A percentile compares a stretch with the other conserved stretches of the same genome.
phyloP scores from a whole-genome alignment of 1,284 basidiomycete genomes.

The Naganishia sp. region DNA sequence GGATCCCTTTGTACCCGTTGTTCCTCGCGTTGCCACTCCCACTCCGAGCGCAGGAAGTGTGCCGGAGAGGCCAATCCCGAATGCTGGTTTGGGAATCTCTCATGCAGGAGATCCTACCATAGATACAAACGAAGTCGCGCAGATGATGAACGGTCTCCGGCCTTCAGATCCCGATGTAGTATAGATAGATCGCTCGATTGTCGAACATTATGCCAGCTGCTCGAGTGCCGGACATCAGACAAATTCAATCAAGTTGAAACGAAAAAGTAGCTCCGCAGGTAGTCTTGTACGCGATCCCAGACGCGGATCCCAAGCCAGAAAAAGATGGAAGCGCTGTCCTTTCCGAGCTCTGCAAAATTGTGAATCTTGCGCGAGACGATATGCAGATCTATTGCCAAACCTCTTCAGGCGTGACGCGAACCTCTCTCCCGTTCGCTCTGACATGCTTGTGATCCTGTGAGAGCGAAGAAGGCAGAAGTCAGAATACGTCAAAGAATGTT shows the following conservation, averaged over 20 bases:
- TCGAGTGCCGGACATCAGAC: too few relatives aligned
- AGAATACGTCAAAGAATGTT: neutral
- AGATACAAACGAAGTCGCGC: slow-evolving; percentile 15
- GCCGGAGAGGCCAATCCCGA: neutral
- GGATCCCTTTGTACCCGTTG: slow-evolving; percentile 4
- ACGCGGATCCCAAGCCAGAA: too few relatives aligned
- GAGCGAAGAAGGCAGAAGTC: neutral
- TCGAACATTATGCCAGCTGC: too few relatives aligned
- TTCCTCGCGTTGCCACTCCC: neutral
- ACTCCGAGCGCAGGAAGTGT: neutral
- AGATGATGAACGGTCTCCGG: slow-evolving; percentile 19
- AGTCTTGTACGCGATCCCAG: too few relatives aligned
- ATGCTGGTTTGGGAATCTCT: neutral
- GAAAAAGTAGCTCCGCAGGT: too few relatives aligned
- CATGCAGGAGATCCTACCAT: neutral
- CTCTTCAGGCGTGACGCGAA: slow-evolving; percentile 50
- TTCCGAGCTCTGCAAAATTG: too few relatives aligned
- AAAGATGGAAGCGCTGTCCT: neutral
- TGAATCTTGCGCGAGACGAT: neutral
- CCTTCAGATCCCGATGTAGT: slow-evolving; percentile 12
- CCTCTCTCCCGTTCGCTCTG: slow-evolving; percentile 49
- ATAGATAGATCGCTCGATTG: neutral
- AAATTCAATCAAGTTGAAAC: too few relatives aligned
- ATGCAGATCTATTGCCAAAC: slow-evolving; percentile 35
- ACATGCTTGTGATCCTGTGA: slow-evolving; percentile 43